Evolutionary conservation across 1,284 basidiomycete genomes (phyloP), one percentile per base, ranked within the genome.

Genomic region (Xerocomus minutiporus): DNA sequence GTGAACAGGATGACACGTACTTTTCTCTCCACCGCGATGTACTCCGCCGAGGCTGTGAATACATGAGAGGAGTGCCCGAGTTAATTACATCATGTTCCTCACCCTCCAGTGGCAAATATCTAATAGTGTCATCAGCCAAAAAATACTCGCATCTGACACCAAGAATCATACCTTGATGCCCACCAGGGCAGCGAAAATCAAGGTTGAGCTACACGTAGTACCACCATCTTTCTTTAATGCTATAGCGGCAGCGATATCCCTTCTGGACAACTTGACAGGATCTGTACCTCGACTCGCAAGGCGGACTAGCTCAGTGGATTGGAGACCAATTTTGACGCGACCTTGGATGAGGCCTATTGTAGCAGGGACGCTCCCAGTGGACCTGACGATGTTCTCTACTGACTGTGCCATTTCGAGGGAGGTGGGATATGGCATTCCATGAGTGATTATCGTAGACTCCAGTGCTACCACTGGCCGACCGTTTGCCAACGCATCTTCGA

Each of bases 391-490:
- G 9, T 69, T 67, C 68, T 97, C 93, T 17, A 95, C 76, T 7
- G 86, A 85, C 25, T 74, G 73, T 0, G 91, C 87, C 13, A 90
- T 86, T 32, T 85, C 75, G 15, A 89, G 71, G 64, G 94, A 97
- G 43, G 78, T 76, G 0, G 94, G 93, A 59, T 83, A 81, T 0
- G 89, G 88, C 74, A 94, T 83, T 29, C 92, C 96, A 75, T 97
- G 93, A 0, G 95, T 95, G 55, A 97, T 85, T 56, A 99, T 85
- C 1, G 95, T 88, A 1, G 91, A 93, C 64, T 91, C 88, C n/a
- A 91, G 77, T 20, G 88, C 88, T 8, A 90, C 87, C 44, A 89
- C 73, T 39, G 87, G 81, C 60, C 71, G 74, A 34, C 72, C 71
- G 45, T 74, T 71, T 13, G 76, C 73, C 29, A 95, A 75, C 2